Base-by-base conservation (phyloP, 2,329 filamentous ascomycete species). In the Cephalotrichum gorgonifer region DNA sequence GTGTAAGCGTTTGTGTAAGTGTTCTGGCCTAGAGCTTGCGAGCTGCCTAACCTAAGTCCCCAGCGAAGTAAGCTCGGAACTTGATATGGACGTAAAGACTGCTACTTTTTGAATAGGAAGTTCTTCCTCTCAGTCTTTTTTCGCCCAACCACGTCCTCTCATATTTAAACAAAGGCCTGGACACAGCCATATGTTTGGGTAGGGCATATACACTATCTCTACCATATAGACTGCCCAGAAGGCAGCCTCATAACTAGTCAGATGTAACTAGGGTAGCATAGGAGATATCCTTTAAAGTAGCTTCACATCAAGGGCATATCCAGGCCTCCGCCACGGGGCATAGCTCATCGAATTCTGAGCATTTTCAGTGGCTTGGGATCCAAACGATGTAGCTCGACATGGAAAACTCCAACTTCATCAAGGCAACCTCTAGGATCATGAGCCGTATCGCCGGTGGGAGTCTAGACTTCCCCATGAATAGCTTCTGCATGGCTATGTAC, bases 401-500 rank as follows among this genome's bases (percentile, higher is more conserved):
- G 4, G 66, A 61, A 3, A 60, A 59, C 15, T 27, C 56, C 3
- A 52, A 57, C 1, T 67, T 62, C 2, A 65, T 73, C 44, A 54
- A 53, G 35, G 54, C 44, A 38, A 54, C 64, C 20, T 62, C 65
- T 17, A 56, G 56, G 4, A 51, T 56, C 15, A 60, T 74, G 35
- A 50, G 57, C 3, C 49, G 52, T 8, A 56, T 60, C 9, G 66
- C 67, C 0, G 65, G 60, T 33, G 64, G 64, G 17, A 62, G 56
- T 20, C 56, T 73, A 12, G 66, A 73, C 51, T 62, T 72, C 33
- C 61, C 73, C 15, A 58, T 72, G 52, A 71, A 72, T 55, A 70
- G 71, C 54, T 66, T 70, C 2, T 70, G 63, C 14, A 53, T 57
- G 38, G 60, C 59, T 61, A 51, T 26, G 52, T 44, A 20, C 6